Evolutionary conservation across 2,329 filamentous ascomycete species (phyloP).

Genomic region (Colletotrichum musae): DNA sequence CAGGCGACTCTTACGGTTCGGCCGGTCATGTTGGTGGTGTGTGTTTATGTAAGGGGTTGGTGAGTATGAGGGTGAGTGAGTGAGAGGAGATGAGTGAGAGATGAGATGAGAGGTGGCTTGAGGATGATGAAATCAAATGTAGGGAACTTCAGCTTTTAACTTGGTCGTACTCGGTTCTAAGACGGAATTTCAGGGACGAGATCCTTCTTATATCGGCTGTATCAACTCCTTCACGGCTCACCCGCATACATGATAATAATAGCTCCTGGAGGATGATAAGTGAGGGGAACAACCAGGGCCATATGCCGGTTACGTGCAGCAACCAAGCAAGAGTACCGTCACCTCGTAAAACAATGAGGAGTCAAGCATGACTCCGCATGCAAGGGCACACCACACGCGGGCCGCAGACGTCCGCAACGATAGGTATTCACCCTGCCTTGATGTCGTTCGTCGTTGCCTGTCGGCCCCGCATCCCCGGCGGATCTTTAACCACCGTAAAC

Average conservation of each 20-base stretch:
- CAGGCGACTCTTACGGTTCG: constrained; percentile 57
- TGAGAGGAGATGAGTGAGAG: background rate
- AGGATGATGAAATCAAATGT: background rate
- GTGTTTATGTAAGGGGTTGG: background rate
- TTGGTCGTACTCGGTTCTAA: too few relatives aligned
- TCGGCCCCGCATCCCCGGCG: constrained; percentile 5
- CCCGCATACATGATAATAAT: too few relatives aligned
- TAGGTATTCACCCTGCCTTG: background rate
- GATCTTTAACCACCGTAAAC: constrained; percentile 4
- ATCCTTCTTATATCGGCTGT: too few relatives aligned
- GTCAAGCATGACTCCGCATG: background rate
- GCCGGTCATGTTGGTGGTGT: background rate
- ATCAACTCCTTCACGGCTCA: too few relatives aligned
- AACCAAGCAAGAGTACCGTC: background rate
- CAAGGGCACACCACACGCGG: constrained; percentile 11
- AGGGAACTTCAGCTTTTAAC: background rate
- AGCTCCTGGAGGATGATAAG: background rate
- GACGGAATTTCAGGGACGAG: too few relatives aligned
- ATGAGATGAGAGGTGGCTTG: background rate
- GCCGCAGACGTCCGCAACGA: constrained; percentile 31
- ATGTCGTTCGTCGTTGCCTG: background rate
- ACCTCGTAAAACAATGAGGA: background rate
- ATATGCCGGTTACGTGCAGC: background rate
- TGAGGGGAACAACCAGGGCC: background rate
- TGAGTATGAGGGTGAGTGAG: background rate